A percentile compares a stretch with the other conserved stretches of the same genome.
Conservation (phyloP, 2,329 filamentous ascomycete genomes). For the Aspergillus neoniger region DNA sequence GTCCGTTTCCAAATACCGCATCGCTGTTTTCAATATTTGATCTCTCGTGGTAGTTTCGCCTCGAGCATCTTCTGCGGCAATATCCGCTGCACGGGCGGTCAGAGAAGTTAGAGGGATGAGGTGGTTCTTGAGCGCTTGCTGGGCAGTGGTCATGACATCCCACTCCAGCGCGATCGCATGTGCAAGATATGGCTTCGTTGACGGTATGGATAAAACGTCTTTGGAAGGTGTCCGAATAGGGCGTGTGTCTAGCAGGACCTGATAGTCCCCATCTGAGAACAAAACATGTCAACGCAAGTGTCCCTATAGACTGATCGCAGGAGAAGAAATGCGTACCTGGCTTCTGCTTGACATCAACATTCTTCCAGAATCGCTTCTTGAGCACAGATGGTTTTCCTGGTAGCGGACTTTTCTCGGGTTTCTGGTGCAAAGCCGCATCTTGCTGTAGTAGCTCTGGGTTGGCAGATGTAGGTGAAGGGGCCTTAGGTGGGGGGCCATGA, state of each 20-base stretch:
- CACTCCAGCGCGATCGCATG: slow-evolving; percentile 87
- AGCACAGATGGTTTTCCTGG: slow-evolving; percentile 44
- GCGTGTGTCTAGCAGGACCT: slow-evolving; percentile 74
- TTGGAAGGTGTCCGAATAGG: slow-evolving; percentile 74
- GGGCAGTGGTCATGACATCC: slow-evolving; percentile 78
- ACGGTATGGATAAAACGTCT: slow-evolving; percentile 73
- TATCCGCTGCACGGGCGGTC: slow-evolving; percentile 78
- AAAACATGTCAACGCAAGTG: slow-evolving; percentile 8
- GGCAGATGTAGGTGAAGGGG: slow-evolving; percentile 54
- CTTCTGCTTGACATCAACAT: slow-evolving; percentile 70
- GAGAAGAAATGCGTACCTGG: slow-evolving; percentile 54
- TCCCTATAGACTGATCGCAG: background rate
- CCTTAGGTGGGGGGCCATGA: slow-evolving; percentile 61
- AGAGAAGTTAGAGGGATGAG: slow-evolving; percentile 89
- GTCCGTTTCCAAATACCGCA: slow-evolving; percentile 90
- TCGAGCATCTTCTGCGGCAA: slow-evolving; percentile 65
- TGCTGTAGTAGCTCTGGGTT: slow-evolving; percentile 51
- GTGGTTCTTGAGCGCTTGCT: slow-evolving; percentile 82
- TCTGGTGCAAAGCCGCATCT: slow-evolving; percentile 30
- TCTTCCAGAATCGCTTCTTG: slow-evolving; percentile 83
- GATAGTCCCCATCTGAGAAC: slow-evolving; percentile 49
- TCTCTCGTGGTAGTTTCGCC: slow-evolving; percentile 58
- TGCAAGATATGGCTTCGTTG: slow-evolving; percentile 77
- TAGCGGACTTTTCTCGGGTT: slow-evolving; percentile 29
- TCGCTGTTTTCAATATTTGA: slow-evolving; percentile 66